These are phyloP conservation scores for Hymenoscyphus infarciens DNA, from an alignment of 2,329 filamentous ascomycete species.

Conservation along the genomic window DNA sequence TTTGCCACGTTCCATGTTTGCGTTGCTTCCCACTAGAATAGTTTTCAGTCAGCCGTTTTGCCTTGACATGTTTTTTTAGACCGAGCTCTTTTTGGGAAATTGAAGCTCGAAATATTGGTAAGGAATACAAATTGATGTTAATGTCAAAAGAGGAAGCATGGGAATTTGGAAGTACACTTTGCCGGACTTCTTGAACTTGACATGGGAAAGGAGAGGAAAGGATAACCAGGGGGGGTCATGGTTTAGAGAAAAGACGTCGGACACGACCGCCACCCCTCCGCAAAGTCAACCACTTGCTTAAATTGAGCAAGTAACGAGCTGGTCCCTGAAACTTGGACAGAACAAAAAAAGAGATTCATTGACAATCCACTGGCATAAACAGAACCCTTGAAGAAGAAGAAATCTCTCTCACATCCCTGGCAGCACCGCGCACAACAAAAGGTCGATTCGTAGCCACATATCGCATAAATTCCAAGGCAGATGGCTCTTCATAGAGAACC, in stretches of 20 bases:
- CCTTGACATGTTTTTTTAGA: neutral
- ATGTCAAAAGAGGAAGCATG: too few species aligned
- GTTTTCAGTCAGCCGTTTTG: neutral
- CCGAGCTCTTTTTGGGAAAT: neutral
- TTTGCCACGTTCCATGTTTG: constrained; percentile 60
- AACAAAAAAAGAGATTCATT: neutral
- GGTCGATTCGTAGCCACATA: constrained; percentile 71
- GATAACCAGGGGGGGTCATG: too few species aligned
- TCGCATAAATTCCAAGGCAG: constrained; percentile 75
- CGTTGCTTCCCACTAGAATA: constrained; percentile 54
- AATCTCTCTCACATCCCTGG: constrained; percentile 36
- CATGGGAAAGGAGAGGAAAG: too few species aligned
- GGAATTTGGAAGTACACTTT: too few species aligned
- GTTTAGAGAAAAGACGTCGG: too few species aligned
- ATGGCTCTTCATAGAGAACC: constrained; percentile 61
- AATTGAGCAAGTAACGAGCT: too few species aligned
- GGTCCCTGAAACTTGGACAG: too few species aligned
- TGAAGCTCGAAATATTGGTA: neutral
- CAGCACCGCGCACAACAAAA: constrained; percentile 66
- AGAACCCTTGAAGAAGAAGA: neutral
- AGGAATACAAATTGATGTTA: too few species aligned
- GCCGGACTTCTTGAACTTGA: too few species aligned
- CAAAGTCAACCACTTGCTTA: too few species aligned
- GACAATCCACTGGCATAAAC: too few species aligned
- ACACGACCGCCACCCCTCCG: too few species aligned